phyloP scores from a whole-genome alignment of 805 yeast genomes.

The Starmerella cellae region DNA sequence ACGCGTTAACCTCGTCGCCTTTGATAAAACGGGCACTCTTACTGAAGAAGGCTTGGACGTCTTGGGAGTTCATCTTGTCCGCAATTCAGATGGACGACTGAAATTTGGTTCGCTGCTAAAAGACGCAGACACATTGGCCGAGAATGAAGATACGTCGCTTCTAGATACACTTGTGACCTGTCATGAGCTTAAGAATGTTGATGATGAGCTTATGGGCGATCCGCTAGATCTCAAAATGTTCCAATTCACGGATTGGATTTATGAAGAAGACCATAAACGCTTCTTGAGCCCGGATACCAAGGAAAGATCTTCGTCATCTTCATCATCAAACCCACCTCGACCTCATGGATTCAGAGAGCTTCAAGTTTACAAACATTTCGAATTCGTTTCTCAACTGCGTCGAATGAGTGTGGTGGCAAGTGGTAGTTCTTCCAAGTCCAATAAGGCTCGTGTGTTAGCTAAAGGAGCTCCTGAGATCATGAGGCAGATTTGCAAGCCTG shows the following conservation, averaged over 20 bases:
- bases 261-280: slow-evolving; percentile 45
- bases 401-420: slow-evolving; percentile 78
- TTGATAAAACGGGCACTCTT: slow-evolving; percentile 94
- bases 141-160: slow-evolving; percentile 8
- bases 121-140: slow-evolving; percentile 12
- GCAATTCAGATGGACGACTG: slow-evolving; percentile 5
- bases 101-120: slow-evolving; percentile 19
- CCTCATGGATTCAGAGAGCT: slow-evolving; percentile 19
- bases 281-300: not conserved
- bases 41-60: slow-evolving; percentile 96
- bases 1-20: slow-evolving; percentile 75
- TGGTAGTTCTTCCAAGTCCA: slow-evolving; percentile 14
- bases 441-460: slow-evolving; percentile 43
- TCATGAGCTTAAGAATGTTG: slow-evolving; percentile 73
- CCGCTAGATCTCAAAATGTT: slow-evolving; percentile 92
- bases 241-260: slow-evolving; percentile 68
- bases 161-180: slow-evolving; percentile 47
- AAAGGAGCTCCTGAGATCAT: slow-evolving; percentile 98
- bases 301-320: not conserved
- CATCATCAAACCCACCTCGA: not conserved
- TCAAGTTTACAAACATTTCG: slow-evolving; percentile 48
- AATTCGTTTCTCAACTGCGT: slow-evolving; percentile 71
- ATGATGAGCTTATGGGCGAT: slow-evolving; percentile 75
- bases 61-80: slow-evolving; percentile 41
- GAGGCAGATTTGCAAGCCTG: slow-evolving; percentile 57